Evolutionary conservation across 1,284 basidiomycete species (phyloP), one percentile per base, ranked within the genome.

Genomic region (Boletus sp.): DNA sequence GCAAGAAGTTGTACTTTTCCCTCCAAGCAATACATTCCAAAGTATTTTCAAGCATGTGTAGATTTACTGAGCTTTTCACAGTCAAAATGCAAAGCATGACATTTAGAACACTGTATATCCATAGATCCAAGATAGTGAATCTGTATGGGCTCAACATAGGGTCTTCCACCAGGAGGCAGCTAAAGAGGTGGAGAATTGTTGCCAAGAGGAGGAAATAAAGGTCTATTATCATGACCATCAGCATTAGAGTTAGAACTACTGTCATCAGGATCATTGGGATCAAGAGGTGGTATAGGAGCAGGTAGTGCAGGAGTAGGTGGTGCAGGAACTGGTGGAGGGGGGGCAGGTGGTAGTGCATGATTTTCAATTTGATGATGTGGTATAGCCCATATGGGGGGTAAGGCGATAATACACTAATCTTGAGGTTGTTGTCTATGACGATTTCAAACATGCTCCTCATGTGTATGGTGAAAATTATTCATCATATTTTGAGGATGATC

Each of bases 11-110:
- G 6, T 1, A 77, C 66, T 30, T 72, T 56, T 2, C 75, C 74
- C n/a, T 65, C 48, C 6, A 68, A 50, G 52, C 72, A 76, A 37
- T 73, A 75, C 1, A 48, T 60, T 1, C 71, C 69, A 66, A 76
- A 76, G 19, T 6, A 44, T 59, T 58, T 0, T 0, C 0, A 8
- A 27, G n/a, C n/a, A n/a, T n/a, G n/a, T 0, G 1, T 6, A 4
- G 68, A 72, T 2, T 38, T 59, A 0, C 51, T 4, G 0, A 67
- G 55, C 31, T 65, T 64, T 31, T 74, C 68, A 5, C 7, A 52
- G 0, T 38, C 43, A 30, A 65, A 75, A 48, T 76, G 71, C 4
- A 0, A 23, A 19, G 71, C 68, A 50, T 65, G 52, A 25, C 71
- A 76, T 6, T 67, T 40, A 0, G 40, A 33, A 40, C 68, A 76